A percentile compares a stretch with the other conserved stretches of the same genome.
Conservation (phyloP, 208 protist species). For the Novymonas esmeraldas region DNA sequence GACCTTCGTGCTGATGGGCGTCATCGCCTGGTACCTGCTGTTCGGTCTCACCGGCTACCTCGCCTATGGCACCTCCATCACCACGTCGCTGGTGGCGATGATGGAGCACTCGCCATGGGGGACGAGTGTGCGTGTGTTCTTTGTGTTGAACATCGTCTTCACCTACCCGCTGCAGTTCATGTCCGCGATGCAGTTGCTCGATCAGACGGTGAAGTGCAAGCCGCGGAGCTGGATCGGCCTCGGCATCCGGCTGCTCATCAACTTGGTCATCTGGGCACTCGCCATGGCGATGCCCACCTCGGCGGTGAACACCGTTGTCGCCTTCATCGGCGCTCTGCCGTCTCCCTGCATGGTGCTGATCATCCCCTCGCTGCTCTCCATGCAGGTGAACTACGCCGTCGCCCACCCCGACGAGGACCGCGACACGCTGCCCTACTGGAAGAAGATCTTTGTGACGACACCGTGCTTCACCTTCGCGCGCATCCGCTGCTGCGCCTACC, state of each 20-base stretch:
- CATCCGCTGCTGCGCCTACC: slow-evolving; percentile 52
- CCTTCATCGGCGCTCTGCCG: slow-evolving; percentile 72
- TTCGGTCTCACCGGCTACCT: slow-evolving; percentile 76
- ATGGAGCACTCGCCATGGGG: slow-evolving; percentile 55
- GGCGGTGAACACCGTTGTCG: slow-evolving; percentile 74
- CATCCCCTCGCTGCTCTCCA: slow-evolving; percentile 52
- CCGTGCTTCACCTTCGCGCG: slow-evolving; percentile 43
- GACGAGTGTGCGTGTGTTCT: slow-evolving; percentile 44
- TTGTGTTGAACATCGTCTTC: slow-evolving; percentile 65
- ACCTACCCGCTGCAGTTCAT: slow-evolving; percentile 81
- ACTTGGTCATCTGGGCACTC: slow-evolving; percentile 62
- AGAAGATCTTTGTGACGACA: slow-evolving; percentile 36
- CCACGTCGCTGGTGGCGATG: slow-evolving; percentile 45
- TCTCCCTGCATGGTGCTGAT: slow-evolving; percentile 74
- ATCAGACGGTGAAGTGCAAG: slow-evolving; percentile 50
- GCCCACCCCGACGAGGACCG: slow-evolving; percentile 58
- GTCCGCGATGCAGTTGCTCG: slow-evolving; percentile 77
- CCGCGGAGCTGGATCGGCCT: slow-evolving; percentile 58
- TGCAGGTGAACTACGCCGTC: slow-evolving; percentile 54
- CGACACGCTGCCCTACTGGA: slow-evolving; percentile 57
- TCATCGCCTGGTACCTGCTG: slow-evolving; percentile 62
- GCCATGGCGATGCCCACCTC: slow-evolving; percentile 58
- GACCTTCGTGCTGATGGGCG: slow-evolving; percentile 44
- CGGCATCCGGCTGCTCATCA: slow-evolving; percentile 56
- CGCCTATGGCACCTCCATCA: slow-evolving; percentile 50